phyloP scores from a whole-genome alignment of 352 stramenopile species.

The Phytopythium helicoides region DNA sequence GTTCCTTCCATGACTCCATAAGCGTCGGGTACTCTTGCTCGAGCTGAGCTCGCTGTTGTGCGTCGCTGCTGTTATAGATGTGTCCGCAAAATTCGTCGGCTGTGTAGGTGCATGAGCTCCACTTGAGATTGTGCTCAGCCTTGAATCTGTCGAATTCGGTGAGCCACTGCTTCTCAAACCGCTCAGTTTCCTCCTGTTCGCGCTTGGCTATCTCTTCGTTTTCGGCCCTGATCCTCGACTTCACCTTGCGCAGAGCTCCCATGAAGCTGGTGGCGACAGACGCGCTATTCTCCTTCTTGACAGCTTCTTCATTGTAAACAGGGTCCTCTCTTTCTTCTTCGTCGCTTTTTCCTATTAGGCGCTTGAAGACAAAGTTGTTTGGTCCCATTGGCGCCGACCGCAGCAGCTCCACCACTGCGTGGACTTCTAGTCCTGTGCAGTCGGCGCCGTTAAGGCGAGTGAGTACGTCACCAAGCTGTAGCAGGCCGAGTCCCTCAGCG shows the following conservation, averaged over 20 bases:
- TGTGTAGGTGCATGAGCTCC: slow-evolving; percentile 65
- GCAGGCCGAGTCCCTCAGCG: slow-evolving; percentile 4
- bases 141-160: slow-evolving; percentile 52
- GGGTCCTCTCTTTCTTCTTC: background rate
- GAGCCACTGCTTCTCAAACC: slow-evolving; percentile 61
- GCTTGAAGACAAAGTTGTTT: slow-evolving; percentile 35
- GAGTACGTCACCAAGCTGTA: slow-evolving; percentile 37
- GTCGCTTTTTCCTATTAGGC: background rate
- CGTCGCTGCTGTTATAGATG: slow-evolving; percentile 48
- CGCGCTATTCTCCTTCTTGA: slow-evolving; percentile 1
- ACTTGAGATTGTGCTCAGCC: slow-evolving; percentile 40
- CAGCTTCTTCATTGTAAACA: background rate
- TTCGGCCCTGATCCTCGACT: slow-evolving; percentile 52
- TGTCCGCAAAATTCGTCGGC: slow-evolving; percentile 68
- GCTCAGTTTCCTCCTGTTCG: slow-evolving; percentile 39
- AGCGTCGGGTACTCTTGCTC: slow-evolving; percentile 53
- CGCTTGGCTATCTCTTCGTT: slow-evolving; percentile 35
- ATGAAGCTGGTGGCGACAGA: slow-evolving; percentile 40
- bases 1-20: slow-evolving; percentile 54
- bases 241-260: slow-evolving; percentile 52
- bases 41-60: slow-evolving; percentile 41
- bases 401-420: slow-evolving; percentile 27
- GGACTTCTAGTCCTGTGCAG: slow-evolving; percentile 21
- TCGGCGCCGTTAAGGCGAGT: slow-evolving; percentile 24
- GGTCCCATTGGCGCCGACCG: slow-evolving; percentile 18